These are phyloP conservation scores for Phytophthora idaei DNA, from an alignment of 352 stramenopile species.

Conservation along the genomic window DNA sequence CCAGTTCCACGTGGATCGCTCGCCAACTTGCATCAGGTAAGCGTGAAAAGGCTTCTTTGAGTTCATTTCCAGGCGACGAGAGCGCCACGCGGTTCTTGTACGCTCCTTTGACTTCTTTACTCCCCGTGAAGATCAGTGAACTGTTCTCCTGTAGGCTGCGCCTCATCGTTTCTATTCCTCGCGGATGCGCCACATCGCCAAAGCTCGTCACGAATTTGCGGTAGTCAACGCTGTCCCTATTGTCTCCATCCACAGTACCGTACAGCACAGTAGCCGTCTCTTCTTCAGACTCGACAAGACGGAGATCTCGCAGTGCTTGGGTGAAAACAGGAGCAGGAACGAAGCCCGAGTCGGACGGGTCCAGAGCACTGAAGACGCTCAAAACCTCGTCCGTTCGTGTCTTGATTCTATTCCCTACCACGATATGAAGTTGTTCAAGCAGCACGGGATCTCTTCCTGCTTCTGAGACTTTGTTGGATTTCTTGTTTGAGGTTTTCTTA, in stretches of 20 bases:
- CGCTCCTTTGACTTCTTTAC: conserved; percentile 55
- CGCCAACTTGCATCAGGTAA: conserved; percentile 64
- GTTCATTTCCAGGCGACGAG: conserved; percentile 66
- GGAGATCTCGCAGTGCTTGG: conserved; percentile 55
- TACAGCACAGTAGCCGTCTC: conserved; percentile 36
- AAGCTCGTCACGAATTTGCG: conserved; percentile 68
- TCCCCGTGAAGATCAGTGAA: conserved; percentile 59
- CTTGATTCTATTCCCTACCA: conserved; percentile 61
- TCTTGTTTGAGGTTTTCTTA: conserved; percentile 21
- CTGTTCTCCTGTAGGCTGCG: conserved; percentile 61
- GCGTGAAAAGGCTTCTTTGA: conserved; percentile 75
- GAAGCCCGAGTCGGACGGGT: conserved; percentile 48
- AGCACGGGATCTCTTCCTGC: conserved; percentile 36
- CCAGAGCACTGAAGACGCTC: conserved; percentile 52
- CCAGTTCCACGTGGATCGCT: conserved; percentile 68
- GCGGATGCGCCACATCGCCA: conserved; percentile 41
- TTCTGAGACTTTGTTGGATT: conserved; percentile 9
- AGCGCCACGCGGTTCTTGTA: conserved; percentile 65
- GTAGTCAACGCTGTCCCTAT: conserved; percentile 54
- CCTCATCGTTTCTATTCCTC: conserved; percentile 26
- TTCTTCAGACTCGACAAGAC: conserved; percentile 45
- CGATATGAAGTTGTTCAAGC: conserved; percentile 70
- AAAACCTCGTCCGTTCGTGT: conserved; percentile 45
- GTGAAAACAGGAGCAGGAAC: conserved; percentile 54
- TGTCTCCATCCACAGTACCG: conserved; percentile 16